Evolutionary conservation across 2,329 filamentous ascomycete genomes (phyloP).

Genomic region (Aspergillus vadensis): DNA sequence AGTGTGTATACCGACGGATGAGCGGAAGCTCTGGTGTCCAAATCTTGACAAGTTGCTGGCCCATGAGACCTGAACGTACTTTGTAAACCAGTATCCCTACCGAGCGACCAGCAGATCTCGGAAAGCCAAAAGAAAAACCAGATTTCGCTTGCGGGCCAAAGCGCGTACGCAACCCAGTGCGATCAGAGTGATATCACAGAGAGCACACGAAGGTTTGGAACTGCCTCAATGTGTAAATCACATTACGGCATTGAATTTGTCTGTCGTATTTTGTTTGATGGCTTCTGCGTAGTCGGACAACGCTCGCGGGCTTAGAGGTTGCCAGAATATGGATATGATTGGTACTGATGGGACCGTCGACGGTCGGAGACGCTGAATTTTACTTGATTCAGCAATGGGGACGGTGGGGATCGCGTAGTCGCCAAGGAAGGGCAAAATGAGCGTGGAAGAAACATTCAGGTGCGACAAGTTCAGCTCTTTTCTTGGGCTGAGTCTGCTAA

Average conservation of each 20-base stretch:
- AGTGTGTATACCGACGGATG: background rate
- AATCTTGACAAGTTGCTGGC: background rate
- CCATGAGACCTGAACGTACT: background rate
- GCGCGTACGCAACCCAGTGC: slow-evolving; percentile 5
- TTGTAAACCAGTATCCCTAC: background rate
- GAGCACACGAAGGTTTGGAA: background rate
- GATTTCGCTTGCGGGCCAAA: slow-evolving; percentile 1
- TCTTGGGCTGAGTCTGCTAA: background rate
- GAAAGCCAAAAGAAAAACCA: slow-evolving; percentile 1
- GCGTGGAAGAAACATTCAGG: background rate
- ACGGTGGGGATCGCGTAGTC: background rate
- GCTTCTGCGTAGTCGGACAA: background rate
- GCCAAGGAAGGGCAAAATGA: slow-evolving; percentile 4
- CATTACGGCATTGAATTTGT: background rate
- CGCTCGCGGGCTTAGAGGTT: background rate
- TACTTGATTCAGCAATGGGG: slow-evolving; percentile 6
- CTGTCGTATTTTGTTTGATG: background rate
- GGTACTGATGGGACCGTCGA: background rate
- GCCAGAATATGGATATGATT: background rate
- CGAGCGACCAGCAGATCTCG: background rate
- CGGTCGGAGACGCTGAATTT: slow-evolving; percentile 3
- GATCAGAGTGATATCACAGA: slow-evolving; percentile 5
- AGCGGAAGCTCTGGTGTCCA: background rate
- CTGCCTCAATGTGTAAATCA: background rate
- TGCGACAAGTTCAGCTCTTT: background rate